Conservation (phyloP, 768 basidiomycete species). For the Dendrothele bispora region DNA sequence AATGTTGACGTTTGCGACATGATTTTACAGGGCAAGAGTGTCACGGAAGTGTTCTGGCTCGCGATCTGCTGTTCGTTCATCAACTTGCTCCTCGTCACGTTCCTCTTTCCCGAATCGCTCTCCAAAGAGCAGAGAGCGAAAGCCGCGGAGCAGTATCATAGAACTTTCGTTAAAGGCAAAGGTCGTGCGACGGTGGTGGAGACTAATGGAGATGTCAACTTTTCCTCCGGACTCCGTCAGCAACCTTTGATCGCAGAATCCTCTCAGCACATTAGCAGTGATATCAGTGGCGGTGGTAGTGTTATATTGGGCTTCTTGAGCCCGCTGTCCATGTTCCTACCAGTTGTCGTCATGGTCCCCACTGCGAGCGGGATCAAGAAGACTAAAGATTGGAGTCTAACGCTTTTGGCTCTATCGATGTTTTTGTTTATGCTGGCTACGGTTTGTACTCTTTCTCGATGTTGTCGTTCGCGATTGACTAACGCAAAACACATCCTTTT, state of each 20-base stretch:
- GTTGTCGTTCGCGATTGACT: neutral
- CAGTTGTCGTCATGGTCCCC: conserved; percentile 44
- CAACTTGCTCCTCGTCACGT: conserved; percentile 62
- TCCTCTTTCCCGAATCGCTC: conserved; percentile 71
- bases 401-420: conserved; percentile 60
- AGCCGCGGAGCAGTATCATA: conserved; percentile 20
- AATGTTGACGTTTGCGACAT: too few species aligned
- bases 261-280: neutral
- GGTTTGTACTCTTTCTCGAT: conserved; percentile 41
- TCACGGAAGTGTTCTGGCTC: conserved; percentile 50
- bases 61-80: conserved; percentile 42
- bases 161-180: conserved; percentile 21
- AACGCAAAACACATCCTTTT: neutral
- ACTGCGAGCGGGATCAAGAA: conserved; percentile 34
- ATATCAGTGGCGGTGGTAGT: conserved; percentile 14
- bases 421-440: conserved; percentile 67
- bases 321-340: conserved; percentile 76
- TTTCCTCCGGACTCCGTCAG: too few species aligned
- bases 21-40: conserved; percentile 24
- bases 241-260: too few species aligned
- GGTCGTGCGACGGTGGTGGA: conserved; percentile 20
- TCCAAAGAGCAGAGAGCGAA: conserved; percentile 38
- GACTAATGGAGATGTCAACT: conserved; percentile 13
- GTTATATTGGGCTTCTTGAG: conserved; percentile 41
- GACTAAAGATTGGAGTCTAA: conserved; percentile 80